Evolutionary conservation across 2,329 filamentous ascomycete genomes (phyloP), one percentile per base, ranked within the genome.

Genomic region (Septoria petroselini): DNA sequence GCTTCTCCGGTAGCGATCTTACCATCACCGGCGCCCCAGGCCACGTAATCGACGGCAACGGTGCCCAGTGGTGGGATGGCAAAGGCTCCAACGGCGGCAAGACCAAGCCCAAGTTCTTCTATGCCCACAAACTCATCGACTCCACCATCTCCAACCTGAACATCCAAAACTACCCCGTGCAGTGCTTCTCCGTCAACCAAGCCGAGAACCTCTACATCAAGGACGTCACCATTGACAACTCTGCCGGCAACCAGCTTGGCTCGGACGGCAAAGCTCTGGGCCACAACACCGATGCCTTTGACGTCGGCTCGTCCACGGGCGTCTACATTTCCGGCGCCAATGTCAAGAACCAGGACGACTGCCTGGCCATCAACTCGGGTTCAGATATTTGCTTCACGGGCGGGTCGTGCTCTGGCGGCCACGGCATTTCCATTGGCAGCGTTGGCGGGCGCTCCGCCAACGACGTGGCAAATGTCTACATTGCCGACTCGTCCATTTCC

Each of bases 1-100:
- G 76, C 21, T 72, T 86, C 54, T 77, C 77, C 1, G 84, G 83
- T 33, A 77, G 67, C 29, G 70, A 72, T 54, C 74, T 84, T 58
- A 73, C 73, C 21, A 72, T 85, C 31, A 71, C 71, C 7, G 79
- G 78, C 39, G 75, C 75, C 17, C 58, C 68, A 1, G 82, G 77
- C 15, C 72, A 72, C 53, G 66, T 73, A 14, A 74, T 85, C 43
- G 72, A 85, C 53, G 65, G 68, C 34, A 70, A 71, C 41, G 72
- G 71, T 2, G 61, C 62, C 15, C 58, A 62, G n/a, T 74, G 71
- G 62, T 74, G 72, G 23, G 72, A 74, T 51, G 71, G 71, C 4
- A 56, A 71, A 12, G 74, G 74, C 12, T 69, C 66, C n/a, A 77
- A 77, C 46, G 73, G 73, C n/a, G 73, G 73, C 3, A 59, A 61